phyloP scores from a whole-genome alignment of 2,329 filamentous ascomycete genomes.

The Hypoxylon sp. region DNA sequence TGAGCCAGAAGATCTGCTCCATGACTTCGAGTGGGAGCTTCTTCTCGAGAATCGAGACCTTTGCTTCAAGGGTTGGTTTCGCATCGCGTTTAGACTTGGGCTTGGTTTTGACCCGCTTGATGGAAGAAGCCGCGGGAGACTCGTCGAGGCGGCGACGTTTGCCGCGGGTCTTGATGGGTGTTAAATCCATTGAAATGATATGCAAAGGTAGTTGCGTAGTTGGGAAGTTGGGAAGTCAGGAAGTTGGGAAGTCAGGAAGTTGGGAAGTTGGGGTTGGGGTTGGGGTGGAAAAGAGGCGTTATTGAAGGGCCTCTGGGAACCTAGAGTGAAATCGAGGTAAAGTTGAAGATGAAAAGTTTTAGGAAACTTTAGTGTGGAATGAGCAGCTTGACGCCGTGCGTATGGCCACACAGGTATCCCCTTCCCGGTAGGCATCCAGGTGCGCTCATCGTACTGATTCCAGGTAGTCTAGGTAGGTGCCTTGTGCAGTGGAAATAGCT shows the following conservation, averaged over 20 bases:
- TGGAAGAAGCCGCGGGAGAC: neutral
- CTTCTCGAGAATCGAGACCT: conserved; percentile 49
- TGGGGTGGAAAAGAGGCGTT: neutral
- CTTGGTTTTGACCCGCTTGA: conserved; percentile 31
- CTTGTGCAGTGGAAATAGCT: too few species aligned
- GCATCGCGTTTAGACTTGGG: conserved; percentile 26
- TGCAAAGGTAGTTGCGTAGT: neutral
- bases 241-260: too few species aligned
- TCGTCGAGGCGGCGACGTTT: conserved; percentile 54
- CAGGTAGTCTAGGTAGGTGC: too few species aligned
- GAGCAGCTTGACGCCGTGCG: too few species aligned
- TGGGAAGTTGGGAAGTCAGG: too few species aligned
- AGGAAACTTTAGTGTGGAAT: too few species aligned
- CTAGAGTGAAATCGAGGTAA: neutral
- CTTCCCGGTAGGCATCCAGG: too few species aligned
- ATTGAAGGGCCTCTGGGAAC: neutral
- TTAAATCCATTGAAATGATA: conserved; percentile 57
- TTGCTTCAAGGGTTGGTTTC: conserved; percentile 12
- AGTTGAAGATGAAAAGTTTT: neutral
- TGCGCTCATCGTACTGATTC: too few species aligned
- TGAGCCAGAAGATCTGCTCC: conserved; percentile 64
- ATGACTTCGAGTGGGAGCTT: conserved; percentile 65
- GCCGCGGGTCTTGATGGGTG: conserved; percentile 61
- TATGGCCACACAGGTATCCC: too few species aligned
- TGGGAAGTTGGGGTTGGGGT: neutral